Evolutionary conservation across 495 filamentous ascomycete species (phyloP).

Genomic region (Opeltia flavorubescens): DNA sequence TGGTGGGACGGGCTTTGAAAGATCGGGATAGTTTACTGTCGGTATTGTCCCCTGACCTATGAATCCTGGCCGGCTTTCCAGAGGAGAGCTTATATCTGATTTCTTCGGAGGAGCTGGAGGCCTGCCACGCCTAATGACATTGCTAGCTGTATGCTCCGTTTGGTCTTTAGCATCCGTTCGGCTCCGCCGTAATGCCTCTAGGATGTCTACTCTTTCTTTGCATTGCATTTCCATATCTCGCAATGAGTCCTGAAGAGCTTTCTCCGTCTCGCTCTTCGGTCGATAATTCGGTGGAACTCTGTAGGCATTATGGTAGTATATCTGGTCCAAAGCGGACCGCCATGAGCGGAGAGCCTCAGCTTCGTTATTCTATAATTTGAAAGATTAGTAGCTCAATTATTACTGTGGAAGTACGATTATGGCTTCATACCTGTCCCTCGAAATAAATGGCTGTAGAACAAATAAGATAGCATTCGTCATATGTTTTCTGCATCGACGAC

Average conservation of each 20-base stretch:
- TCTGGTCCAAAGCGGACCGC: constrained; percentile 80
- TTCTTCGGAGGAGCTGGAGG: constrained; percentile 9
- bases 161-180: constrained; percentile 42
- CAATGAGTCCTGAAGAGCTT: constrained; percentile 65
- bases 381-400: constrained; percentile 2
- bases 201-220: constrained; percentile 80
- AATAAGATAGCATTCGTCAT: constrained; percentile 86
- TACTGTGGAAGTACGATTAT: constrained; percentile 4
- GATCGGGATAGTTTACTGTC: constrained; percentile 59
- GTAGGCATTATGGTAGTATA: constrained; percentile 76
- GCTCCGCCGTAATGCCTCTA: constrained; percentile 68
- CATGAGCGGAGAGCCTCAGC: constrained; percentile 83
- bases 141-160: constrained; percentile 19
- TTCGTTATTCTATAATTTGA: constrained; percentile 64
- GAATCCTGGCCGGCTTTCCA: constrained; percentile 30
- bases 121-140: constrained; percentile 16
- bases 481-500: constrained; percentile 86
- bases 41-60: constrained; percentile 74
- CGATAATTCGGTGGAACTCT: constrained; percentile 52
- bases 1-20: constrained; percentile 48
- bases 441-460: constrained; percentile 94
- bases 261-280: constrained; percentile 75
- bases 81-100: constrained; percentile 2
- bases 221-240: constrained; percentile 78
- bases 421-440: constrained; percentile 58